Evolutionary conservation across 1,284 basidiomycete species (phyloP), one percentile per base, ranked within the genome.

Genomic region (Jaminaea rosea): DNA sequence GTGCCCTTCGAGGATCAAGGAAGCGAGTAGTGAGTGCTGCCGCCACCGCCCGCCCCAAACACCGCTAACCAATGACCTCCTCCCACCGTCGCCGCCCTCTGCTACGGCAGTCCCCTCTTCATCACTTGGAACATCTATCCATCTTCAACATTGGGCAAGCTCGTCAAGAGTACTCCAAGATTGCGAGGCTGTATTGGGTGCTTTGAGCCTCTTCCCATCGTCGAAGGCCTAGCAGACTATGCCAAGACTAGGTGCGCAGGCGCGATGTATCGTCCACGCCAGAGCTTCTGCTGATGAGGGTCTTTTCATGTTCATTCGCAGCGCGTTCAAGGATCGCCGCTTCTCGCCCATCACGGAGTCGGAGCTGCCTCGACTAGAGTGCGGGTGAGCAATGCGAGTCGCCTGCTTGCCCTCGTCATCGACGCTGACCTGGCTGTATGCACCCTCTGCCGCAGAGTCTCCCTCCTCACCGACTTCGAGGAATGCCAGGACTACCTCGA

Each of bases 141-240:
- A 26, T 49, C 53, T 4, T 42, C 29, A 11, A 15, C 79, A 80
- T 49, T 55, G 80, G 81, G 57, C 74, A 81, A 23, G 81, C 82
- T 39, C 79, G 80, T 42, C 58, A 4, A 44, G 61, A 28, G 58
- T 58, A 24, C 55, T 76, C 81, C 23, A 32, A 78, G 83, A 44
- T 78, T 98, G 55, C 79, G 93, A 55, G 93, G 93, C 23, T 98
- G 93, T 76, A 97, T 98, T 63, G 93, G 93, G 65, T 92, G 83
- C 71, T 98, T 98, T 72, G 83, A 85, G 42, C 80, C 88, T 1
- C 80, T 85, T 72, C 78, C 83, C 6, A 78, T 97, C 23, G 81
- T 79, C 37, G 79, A 85, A 26, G 91, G 90, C 9, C 75, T 98
- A 51, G 80, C 81, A 46, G 88, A 96, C 64, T 98, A 96, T 72